Percentiles rank a stretch among this genome's conserved stretches.
Evolutionary conservation across 1,284 basidiomycete genomes (phyloP).

Genomic region (Ustilago xerochloae): DNA sequence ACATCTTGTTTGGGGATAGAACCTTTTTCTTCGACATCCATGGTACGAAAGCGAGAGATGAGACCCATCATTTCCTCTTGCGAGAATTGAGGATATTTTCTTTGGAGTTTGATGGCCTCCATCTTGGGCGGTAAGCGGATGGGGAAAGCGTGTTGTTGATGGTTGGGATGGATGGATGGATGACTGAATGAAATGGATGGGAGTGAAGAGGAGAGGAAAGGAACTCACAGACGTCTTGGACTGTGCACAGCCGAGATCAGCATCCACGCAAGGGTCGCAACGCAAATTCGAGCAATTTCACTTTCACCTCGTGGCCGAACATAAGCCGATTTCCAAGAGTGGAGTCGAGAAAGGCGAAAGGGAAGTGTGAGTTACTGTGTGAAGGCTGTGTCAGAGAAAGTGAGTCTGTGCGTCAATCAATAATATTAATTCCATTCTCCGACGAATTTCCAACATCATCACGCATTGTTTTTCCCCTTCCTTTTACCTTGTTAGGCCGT

Average conservation of each 20-base stretch:
- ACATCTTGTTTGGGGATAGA: constrained; percentile 62
- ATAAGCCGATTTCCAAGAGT: neutral
- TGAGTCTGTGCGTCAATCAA: no score
- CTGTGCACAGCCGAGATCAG: constrained; percentile 16
- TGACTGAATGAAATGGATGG: neutral
- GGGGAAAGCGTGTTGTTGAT: neutral
- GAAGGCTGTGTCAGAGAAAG: no score
- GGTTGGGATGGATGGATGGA: neutral
- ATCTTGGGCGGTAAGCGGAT: constrained; percentile 66
- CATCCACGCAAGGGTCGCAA: no score
- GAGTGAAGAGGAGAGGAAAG: neutral
- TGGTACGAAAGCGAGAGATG: constrained; percentile 60
- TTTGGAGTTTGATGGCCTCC: constrained; percentile 88
- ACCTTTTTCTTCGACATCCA: constrained; percentile 67
- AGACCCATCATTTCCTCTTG: constrained; percentile 68
- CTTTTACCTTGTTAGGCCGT: neutral
- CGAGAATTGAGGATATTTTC: constrained; percentile 88
- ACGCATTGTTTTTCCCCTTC: neutral
- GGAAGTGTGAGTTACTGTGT: no score
- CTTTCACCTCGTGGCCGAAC: neutral
- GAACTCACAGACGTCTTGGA: neutral
- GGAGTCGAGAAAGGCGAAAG: no score
- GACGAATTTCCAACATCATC: constrained; percentile 3
- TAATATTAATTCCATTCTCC: no score
- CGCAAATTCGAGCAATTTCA: no score